Base-by-base conservation (phyloP, 2,329 filamentous ascomycete species). In the Erysiphe pulchra region DNA sequence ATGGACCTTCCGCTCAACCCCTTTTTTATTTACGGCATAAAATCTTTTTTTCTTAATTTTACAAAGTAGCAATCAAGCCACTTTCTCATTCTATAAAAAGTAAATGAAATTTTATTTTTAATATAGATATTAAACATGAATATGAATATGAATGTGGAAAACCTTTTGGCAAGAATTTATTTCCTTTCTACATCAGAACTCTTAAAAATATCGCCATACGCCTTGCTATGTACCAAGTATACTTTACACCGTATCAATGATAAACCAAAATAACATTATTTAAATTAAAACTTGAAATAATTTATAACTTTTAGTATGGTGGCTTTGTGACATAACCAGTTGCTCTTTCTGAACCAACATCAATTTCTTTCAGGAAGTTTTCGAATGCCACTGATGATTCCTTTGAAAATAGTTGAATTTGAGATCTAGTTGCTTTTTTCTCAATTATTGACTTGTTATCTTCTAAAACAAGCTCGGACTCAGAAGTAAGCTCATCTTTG, bases 301-400 rank as follows among this genome's bases (percentile, higher is more conserved):
- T 24, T 40, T 8, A 17, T 9, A 13, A 10, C n/a, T 16, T 31
- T 36, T 39, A 59, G 46, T 58, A 59, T 20, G 57, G 57, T 28
- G 57, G 56, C 44, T 50, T 55, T 4, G 47, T 51, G 17, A 55
- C 50, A 49, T 54, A 53, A 9, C 52, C 52, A 17, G 50, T 52
- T 42, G 49, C 45, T 20, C 50, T 47, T 17, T 47, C 50, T 7
- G 48, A 51, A 12, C 47, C 50, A 32, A 48, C 42, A 28, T 59
- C 55, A 47, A 59, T 59, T 0, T 53, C 51, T 31, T 56, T 55
- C 8, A 59, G 46, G 16, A 59, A 44, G 42, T 48, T 53, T 48
- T 58, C 52, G 32, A 59, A 46, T 50, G 57, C 53, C 16, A 53
- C 45, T 2, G 46, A 44, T 1, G 50, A 44, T 9, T 31, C 45